Base-by-base conservation (phyloP, 2,329 filamentous ascomycete genomes). In the Penicillium sp. region DNA sequence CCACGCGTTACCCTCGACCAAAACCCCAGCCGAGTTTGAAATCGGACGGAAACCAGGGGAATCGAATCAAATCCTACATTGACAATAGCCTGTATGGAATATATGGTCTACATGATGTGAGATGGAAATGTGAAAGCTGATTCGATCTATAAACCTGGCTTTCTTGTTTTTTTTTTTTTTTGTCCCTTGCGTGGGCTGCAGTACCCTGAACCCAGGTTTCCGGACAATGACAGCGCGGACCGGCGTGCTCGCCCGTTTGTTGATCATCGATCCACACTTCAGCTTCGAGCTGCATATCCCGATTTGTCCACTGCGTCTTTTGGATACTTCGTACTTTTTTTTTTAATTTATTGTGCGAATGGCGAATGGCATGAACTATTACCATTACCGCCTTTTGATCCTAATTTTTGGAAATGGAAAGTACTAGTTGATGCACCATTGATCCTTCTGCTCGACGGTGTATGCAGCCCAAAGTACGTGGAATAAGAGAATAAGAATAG, bases 141-240 rank as follows among this genome's bases (percentile, higher is more conserved):
- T 60, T 58, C 39, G 54, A 61, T 60, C 43, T 58, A 40, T 57
- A 58, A 55, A 49, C 16, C 13, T 49, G 31, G 25, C 13, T 19
- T 25, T 23, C 15, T 13, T n/a, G n/a, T n/a, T 34, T 34, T 54
- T 54, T 65, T 13, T 33, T 23, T 4, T 23, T 25, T 13, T 16
- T 16, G 58, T 59, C 54, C 63, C 64, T 65, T 66, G 57, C 63
- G 41, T 46, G 34, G 33, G 10, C 36, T 63, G 59, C 59, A 66
- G 50, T 41, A 31, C 47, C 39, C 25, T 38, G n/a, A 43, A 43
- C 34, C 38, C 50, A 51, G 52, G 47, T 36, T 31, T 33, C 39
- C 39, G 50, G 50, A 46, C 31, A 34, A 41, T 62, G 58, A 57
- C 58, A 65, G 56, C 58, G 60, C 60, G 62, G 58, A 59, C 58